Percentiles rank a stretch among this genome's conserved stretches.
Conservation (phyloP, 2,329 filamentous ascomycete species). For the Aureobasidium sp. region DNA sequence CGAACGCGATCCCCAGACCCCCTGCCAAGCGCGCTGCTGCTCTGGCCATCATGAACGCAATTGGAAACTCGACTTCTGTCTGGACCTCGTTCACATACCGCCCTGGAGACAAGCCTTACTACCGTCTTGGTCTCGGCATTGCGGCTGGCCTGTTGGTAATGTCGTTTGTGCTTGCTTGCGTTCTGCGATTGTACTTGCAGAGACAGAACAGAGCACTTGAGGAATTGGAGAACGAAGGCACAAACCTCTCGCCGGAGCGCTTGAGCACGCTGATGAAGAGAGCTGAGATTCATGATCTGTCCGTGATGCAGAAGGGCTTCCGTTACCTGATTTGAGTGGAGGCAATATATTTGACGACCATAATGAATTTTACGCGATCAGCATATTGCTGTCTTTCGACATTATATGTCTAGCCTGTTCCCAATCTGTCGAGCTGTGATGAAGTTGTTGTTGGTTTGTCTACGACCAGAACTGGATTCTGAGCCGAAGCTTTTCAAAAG, state of each 20-base stretch:
- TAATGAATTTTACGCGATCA: not conserved
- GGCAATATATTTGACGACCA: not conserved
- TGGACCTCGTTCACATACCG: slow-evolving; percentile 42
- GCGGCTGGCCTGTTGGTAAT: slow-evolving; percentile 26
- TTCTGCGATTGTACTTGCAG: slow-evolving; percentile 26
- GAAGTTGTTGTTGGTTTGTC: not conserved
- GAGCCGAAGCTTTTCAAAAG: not conserved
- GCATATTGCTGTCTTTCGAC: not conserved
- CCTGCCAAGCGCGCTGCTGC: slow-evolving; percentile 68
- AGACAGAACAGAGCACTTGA: slow-evolving; percentile 46
- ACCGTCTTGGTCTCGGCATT: slow-evolving; percentile 29
- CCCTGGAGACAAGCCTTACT: slow-evolving; percentile 22
- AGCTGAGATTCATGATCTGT: slow-evolving; percentile 46
- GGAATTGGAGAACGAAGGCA: slow-evolving; percentile 44
- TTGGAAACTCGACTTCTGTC: slow-evolving; percentile 63
- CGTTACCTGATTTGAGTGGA: slow-evolving; percentile 40
- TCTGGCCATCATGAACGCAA: slow-evolving; percentile 68
- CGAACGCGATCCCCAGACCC: slow-evolving; percentile 66
- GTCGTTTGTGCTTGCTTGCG: slow-evolving; percentile 24
- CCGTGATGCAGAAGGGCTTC: slow-evolving; percentile 50
- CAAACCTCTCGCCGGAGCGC: slow-evolving; percentile 41
- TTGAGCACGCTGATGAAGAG: slow-evolving; percentile 42
- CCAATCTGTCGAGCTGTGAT: not conserved
- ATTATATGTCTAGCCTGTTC: not conserved
- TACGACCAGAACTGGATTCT: not conserved